Evolutionary conservation across 352 stramenopile genomes (phyloP), one percentile per base, ranked within the genome.

Genomic region (Phytophthora citricola): DNA sequence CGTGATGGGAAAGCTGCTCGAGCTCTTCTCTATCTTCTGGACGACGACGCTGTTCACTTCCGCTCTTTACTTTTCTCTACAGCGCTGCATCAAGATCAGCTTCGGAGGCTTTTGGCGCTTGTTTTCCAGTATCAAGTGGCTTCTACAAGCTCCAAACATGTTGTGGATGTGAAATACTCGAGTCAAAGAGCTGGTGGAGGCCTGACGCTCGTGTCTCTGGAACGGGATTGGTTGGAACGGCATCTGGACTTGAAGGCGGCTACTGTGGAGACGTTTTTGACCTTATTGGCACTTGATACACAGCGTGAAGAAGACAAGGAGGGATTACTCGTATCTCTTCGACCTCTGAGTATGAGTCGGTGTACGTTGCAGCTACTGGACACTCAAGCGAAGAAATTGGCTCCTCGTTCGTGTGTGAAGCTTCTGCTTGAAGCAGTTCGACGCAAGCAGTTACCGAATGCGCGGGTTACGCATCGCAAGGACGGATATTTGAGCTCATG

Each of bases 1-100:
- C 83, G 97, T 39, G 96, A 99, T 69, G 96, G 96, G 0, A 92
- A 97, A 45, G 32, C 58, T n/a, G 88, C 94, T 2, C 76, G 58
- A 8, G 83, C 81, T 3, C 39, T 91, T 12, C 69, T 95, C 2
- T 92, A 90, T 51, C 53, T 94, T 3, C 58, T 92, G 6, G 52
- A 75, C n/a, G 70, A 89, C 41, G 87, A 95, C 46, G 84, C 89
- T 4, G 63, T 77, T 9, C 76, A 81, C 14, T 94, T 92, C 56
- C 83, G 85, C 3, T 93, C 85, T 20, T 63, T 95, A 31, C 59
- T 84, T 15, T 93, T 90, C 48, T 83, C 85, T 15, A 92, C 91
- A 41, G 76, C 84, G 2, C 69, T 95, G 9, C 71, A 91, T 36
- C 34, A 61, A 0, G 66, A 76, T 1, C 87, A 95, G 51, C 62